Percentiles rank a stretch among this genome's conserved stretches.
phyloP scores from a whole-genome alignment of 106 monocot genomes.

The Ottelia alismoides region DNA sequence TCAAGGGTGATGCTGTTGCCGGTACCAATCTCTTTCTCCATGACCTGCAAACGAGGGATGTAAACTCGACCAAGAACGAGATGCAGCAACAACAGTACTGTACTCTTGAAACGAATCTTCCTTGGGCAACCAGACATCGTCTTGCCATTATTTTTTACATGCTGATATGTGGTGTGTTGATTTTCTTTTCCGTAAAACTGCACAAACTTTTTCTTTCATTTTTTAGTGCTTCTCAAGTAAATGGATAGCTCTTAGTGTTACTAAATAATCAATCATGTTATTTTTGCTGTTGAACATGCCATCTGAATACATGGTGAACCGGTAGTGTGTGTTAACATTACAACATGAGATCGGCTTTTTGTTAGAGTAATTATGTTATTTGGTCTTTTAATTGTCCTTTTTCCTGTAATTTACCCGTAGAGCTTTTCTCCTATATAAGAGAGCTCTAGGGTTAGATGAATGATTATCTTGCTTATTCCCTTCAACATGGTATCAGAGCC shows the following conservation, averaged over 20 bases:
- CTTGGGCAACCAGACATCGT: conserved; percentile 35
- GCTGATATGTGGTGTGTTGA: conserved; percentile 20
- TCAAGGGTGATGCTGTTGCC: conserved; percentile 31
- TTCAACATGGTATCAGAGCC: no score
- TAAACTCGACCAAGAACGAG: neutral
- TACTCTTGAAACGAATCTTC: conserved; percentile 47
- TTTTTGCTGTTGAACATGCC: neutral
- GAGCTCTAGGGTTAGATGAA: no score
- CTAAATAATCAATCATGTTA: neutral
- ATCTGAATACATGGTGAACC: no score
- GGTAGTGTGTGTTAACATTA: no score
- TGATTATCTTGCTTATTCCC: no score
- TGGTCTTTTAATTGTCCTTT: no score
- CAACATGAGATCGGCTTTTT: no score
- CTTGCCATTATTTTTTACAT: conserved; percentile 30
- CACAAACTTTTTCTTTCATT: neutral
- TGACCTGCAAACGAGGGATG: conserved; percentile 26
- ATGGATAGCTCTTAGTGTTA: neutral
- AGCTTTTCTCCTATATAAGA: no score
- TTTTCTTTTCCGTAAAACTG: neutral
- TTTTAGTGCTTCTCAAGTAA: neutral
- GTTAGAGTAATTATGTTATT: no score
- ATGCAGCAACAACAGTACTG: conserved; percentile 26
- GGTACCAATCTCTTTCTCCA: conserved; percentile 38
- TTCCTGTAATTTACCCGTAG: no score